Conservation (phyloP, 176 grass and related monocot genomes). For the Raddia guianensis region DNA sequence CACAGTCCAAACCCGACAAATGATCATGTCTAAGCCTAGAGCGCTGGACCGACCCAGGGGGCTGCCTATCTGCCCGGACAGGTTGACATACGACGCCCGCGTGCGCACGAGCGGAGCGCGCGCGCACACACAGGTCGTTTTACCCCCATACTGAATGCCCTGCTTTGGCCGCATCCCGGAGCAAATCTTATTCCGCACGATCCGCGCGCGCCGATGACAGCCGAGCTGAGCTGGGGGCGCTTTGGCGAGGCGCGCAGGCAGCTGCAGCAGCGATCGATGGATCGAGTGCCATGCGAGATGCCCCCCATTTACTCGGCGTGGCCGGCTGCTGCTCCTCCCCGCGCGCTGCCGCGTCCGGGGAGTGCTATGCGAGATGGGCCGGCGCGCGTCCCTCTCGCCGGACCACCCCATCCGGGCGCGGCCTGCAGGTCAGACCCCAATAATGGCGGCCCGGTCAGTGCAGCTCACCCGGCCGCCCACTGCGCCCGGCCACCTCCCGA, state of each 20-base stretch:
- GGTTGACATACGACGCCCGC: no score
- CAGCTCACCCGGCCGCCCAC: conserved; percentile 23
- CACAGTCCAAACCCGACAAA: no score
- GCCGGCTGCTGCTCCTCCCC: neutral
- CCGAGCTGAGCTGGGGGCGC: neutral
- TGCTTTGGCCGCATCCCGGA: neutral
- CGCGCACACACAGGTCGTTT: neutral
- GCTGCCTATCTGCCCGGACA: no score
- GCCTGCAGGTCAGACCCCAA: conserved; percentile 46
- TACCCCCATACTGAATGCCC: neutral
- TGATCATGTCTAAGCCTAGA: no score
- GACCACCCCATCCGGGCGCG: neutral
- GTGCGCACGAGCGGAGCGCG: no score
- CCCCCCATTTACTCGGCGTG: conserved; percentile 39
- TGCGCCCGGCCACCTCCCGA: neutral
- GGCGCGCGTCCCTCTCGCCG: conserved; percentile 44
- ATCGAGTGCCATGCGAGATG: no score
- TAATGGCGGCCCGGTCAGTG: conserved; percentile 36
- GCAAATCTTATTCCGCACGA: conserved; percentile 34
- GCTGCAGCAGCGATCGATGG: no score
- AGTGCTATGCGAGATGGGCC: conserved; percentile 41
- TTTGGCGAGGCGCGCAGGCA: neutral
- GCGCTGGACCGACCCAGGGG: no score
- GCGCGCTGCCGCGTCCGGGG: conserved; percentile 23
- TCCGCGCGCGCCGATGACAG: neutral